Conservation (phyloP, 768 basidiomycete genomes). For the Psilocybe sp. region DNA sequence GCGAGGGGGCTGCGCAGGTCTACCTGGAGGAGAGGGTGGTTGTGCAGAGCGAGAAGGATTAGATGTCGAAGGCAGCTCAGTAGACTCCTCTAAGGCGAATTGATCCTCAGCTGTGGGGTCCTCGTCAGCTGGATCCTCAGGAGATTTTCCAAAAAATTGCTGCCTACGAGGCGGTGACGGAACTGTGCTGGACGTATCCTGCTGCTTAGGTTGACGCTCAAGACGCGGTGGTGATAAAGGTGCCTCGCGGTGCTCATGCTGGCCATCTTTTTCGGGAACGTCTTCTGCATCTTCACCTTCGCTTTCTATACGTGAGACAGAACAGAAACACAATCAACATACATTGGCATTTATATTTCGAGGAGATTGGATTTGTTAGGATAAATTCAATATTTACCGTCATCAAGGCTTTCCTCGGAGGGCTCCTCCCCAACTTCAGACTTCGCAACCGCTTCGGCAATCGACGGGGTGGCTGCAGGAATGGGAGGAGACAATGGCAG, state of each 20-base stretch:
- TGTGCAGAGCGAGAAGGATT: background rate
- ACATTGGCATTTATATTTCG: constrained; percentile 15
- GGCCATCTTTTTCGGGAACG: constrained; percentile 9
- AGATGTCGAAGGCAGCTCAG: background rate
- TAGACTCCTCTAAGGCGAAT: no score
- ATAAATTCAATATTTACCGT: constrained; percentile 34
- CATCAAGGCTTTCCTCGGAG: constrained; percentile 12
- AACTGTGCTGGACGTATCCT: no score
- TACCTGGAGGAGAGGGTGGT: constrained; percentile 8
- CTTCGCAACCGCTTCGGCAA: constrained; percentile 4
- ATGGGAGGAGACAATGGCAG: constrained; percentile 7
- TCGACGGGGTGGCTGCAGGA: background rate
- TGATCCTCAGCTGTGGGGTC: no score
- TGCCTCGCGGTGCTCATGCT: constrained; percentile 6
- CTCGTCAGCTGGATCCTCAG: no score
- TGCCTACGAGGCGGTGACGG: no score
- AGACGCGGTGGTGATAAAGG: background rate
- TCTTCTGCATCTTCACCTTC: constrained; percentile 15
- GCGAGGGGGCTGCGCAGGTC: constrained; percentile 21
- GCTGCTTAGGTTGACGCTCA: background rate
- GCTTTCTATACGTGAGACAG: constrained; percentile 14
- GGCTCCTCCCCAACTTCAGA: constrained; percentile 12
- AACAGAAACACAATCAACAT: constrained; percentile 25
- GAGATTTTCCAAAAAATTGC: no score
- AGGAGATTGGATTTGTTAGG: constrained; percentile 15